phyloP scores from a whole-genome alignment of 805 yeast genomes.

The Hanseniaspora clermontiae region DNA sequence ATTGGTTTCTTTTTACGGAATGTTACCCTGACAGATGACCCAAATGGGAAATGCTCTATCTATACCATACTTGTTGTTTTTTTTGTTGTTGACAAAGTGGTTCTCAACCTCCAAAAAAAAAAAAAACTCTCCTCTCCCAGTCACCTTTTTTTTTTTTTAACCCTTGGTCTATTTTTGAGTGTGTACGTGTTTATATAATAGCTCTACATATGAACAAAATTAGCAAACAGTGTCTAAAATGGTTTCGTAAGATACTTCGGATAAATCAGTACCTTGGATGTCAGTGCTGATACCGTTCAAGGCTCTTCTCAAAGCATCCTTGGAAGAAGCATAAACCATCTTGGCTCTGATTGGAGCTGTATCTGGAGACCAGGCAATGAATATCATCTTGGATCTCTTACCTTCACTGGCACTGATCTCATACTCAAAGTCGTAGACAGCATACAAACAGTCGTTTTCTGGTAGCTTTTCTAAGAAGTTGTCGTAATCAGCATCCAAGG shows the following conservation, averaged over 20 bases:
- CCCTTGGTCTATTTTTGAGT: too few relatives aligned
- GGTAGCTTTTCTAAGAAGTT: slow-evolving; percentile 77
- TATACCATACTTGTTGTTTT: too few relatives aligned
- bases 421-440: slow-evolving; percentile 93
- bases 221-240: slow-evolving; percentile 74
- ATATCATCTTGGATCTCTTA: slow-evolving; percentile 64
- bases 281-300: slow-evolving; percentile 89
- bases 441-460: slow-evolving; percentile 92
- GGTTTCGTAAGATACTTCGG: slow-evolving; percentile 90
- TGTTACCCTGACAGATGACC: too few relatives aligned
- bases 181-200: too few relatives aligned
- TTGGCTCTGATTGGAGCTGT: slow-evolving; percentile 88
- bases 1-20: not conserved
- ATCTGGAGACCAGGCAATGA: slow-evolving; percentile 93
- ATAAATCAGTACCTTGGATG: slow-evolving; percentile 94
- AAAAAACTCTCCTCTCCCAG: too few relatives aligned
- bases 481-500: slow-evolving; percentile 66
- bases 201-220: not conserved
- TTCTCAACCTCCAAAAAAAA: too few relatives aligned
- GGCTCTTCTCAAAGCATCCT: slow-evolving; percentile 95
- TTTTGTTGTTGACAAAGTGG: too few relatives aligned
- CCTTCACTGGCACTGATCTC: slow-evolving; percentile 85
- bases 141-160: too few relatives aligned
- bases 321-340: slow-evolving; percentile 98
- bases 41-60: not conserved